A percentile compares a stretch with the other conserved stretches of the same genome.
These are phyloP conservation scores for Kazachstania martiniae DNA, from an alignment of 805 yeast species.

Conservation along the genomic window DNA sequence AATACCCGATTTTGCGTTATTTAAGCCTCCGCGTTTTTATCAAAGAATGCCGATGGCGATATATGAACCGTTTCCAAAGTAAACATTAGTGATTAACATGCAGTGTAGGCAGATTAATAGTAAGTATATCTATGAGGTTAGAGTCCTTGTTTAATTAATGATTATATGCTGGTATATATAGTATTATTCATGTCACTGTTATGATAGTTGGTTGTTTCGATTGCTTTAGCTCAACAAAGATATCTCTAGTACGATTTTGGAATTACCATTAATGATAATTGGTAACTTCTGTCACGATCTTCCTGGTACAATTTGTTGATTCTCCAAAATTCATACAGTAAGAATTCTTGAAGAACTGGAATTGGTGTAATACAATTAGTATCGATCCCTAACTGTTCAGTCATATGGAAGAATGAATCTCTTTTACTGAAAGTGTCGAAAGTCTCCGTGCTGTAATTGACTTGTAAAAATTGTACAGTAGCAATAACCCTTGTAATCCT, in stretches of 20 bases:
- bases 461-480: conserved; percentile 58
- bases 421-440: conserved; percentile 10
- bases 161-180: too few relatives aligned
- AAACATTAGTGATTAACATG: too few relatives aligned
- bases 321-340: conserved; percentile 60
- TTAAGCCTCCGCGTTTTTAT: too few relatives aligned
- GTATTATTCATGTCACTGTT: too few relatives aligned
- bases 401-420: conserved; percentile 19
- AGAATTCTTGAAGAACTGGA: conserved; percentile 36
- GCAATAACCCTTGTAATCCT: conserved; percentile 57
- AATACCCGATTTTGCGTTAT: too few relatives aligned
- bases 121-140: too few relatives aligned
- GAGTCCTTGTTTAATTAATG: too few relatives aligned
- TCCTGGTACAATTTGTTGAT: conserved; percentile 47
- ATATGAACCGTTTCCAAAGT: too few relatives aligned
- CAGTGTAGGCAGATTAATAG: too few relatives aligned
- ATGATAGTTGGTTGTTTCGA: too few relatives aligned
- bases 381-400: conserved; percentile 18
- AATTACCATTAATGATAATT: conserved; percentile 46
- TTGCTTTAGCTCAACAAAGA: too few relatives aligned
- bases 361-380: conserved; percentile 26
- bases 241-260: conserved; percentile 7
- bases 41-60: too few relatives aligned
- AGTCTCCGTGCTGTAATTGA: conserved; percentile 32
- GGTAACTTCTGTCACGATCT: conserved; percentile 64